Base-by-base conservation (phyloP, 176 grass and related monocot genomes). In the Bolboschoenus planiculmis region DNA sequence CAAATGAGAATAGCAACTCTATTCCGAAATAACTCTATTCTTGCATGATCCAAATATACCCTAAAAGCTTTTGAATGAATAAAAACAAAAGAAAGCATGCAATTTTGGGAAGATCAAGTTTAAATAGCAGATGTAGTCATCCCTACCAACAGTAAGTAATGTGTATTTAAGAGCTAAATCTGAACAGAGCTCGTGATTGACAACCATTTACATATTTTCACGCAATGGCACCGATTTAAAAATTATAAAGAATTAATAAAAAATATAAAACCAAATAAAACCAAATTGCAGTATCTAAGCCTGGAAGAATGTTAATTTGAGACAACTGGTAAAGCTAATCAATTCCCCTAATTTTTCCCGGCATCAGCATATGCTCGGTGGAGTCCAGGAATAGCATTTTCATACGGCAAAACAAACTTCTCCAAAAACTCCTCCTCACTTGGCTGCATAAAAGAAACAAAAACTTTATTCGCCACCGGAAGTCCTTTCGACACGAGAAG, bases 341-440 rank as follows among this genome's bases (percentile, higher is more conserved):
- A 36, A 43, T 43, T 42, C 6, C 7, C 2, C 31, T 0, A 39
- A n/a, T 10, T 7, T 43, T 71, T 42, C 9, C 35, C 18, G 7
- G 66, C 4, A 66, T 72, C 39, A 26, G 27, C 47, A n/a, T 79
- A 79, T 34, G 53, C 53, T 36, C 36, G 6, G 53, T 20, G 40
- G 2, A 93, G 81, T 10, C 85, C 78, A 75, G 89, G 87, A 4
- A 31, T 29, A 20, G 65, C 40, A 29, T 86, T 20, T 7, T 86
- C 84, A 86, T 88, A 71, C 43, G 26, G 86, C 0, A 83, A 30
- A 53, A 97, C 54, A 78, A 83, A 89, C 44, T 72, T 88, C 29
- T 85, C 50, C 30, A 90, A 1, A 40, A 90, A 93, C 6, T 1
- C 47, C 27, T 68, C 46, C 34, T 91, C 87, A 13, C 66, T 2